phyloP scores from a whole-genome alignment of 2,329 filamentous ascomycete genomes.

The Chalaropsis ovoidea region DNA sequence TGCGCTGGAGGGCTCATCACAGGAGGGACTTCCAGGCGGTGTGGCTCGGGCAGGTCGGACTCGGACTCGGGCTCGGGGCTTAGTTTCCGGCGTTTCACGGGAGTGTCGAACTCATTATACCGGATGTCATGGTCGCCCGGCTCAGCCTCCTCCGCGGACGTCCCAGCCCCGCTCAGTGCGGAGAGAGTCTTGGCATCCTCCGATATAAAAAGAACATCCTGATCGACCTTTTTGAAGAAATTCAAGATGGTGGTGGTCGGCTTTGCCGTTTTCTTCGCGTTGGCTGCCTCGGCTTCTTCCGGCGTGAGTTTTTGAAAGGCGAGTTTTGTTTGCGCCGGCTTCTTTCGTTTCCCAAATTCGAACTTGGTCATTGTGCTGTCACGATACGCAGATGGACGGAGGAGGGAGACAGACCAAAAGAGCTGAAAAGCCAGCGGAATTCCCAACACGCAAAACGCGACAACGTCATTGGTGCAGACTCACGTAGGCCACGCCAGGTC shows the following conservation, averaged over 20 bases:
- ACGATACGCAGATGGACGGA: not conserved
- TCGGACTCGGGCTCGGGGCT: slow-evolving; percentile 29
- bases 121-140: slow-evolving; percentile 18
- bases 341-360: slow-evolving; percentile 24
- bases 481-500: slow-evolving; percentile 18
- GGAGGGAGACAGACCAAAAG: not conserved
- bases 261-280: slow-evolving; percentile 33
- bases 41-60: not conserved
- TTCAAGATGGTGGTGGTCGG: slow-evolving; percentile 58
- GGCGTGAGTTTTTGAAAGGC: slow-evolving; percentile 23
- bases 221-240: slow-evolving; percentile 62
- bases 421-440: not conserved
- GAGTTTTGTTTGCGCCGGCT: slow-evolving; percentile 23
- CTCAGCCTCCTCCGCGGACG: slow-evolving; percentile 30
- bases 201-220: slow-evolving; percentile 26
- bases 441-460: slow-evolving; percentile 10
- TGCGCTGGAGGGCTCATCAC: not conserved
- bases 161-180: slow-evolving; percentile 32
- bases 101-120: slow-evolving; percentile 26
- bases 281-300: slow-evolving; percentile 21
- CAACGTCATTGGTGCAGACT: not conserved
- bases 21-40: not conserved
- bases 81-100: slow-evolving; percentile 38
- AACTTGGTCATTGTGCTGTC: slow-evolving; percentile 18
- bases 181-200: slow-evolving; percentile 28